Base-by-base conservation (phyloP, 371 early-diverging fungal species). In the Zopfochytrium polystomum region DNA sequence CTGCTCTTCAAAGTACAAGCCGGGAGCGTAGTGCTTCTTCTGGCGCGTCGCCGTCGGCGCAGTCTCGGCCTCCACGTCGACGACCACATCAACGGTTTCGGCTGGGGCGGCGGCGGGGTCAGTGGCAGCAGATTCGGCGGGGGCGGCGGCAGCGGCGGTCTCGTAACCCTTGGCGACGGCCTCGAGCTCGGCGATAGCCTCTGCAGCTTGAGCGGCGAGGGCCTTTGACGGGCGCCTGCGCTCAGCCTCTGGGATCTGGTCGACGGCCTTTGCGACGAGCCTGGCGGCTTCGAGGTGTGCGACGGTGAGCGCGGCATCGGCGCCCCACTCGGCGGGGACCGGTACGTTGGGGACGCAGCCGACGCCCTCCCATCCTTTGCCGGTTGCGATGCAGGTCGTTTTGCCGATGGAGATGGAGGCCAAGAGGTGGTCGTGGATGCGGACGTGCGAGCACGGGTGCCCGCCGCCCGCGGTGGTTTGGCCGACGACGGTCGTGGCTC, bases 391-490 rank as follows among this genome's bases (percentile, higher is more conserved):
- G 31, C 27, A 55, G 6, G 48, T 56, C 6, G 63, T 56, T 2
- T 22, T 23, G 20, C 63, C 63, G 57, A 63, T 57, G 6, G 57
- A 56, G 52, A 63, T 52, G 31, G 57, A 47, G n/a, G 57, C 57
- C 27, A 2, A 3, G 15, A 63, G 33, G 33, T 55, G 49, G 57
- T 45, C 38, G 57, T 48, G 33, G 50, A 44, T 30, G 6, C 42
- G 48, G 42, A 63, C 20, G 6, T 15, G 15, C 5, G 23, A 15
- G 52, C 55, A 56, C 26, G 63, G 63, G 51, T 63, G 57, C 13
- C 63, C 63, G n/a, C 49, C 63, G 2, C 63, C 63, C 5, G 56
- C 50, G 22, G 63, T 56, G 20, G 56, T 63, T 31, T 45, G n/a
- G 22, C 63, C 63, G 31, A 63, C 29, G 27, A 57, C 29, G 3